phyloP scores from a whole-genome alignment of 306 rosid species.

The Spatholobus suberectus region DNA sequence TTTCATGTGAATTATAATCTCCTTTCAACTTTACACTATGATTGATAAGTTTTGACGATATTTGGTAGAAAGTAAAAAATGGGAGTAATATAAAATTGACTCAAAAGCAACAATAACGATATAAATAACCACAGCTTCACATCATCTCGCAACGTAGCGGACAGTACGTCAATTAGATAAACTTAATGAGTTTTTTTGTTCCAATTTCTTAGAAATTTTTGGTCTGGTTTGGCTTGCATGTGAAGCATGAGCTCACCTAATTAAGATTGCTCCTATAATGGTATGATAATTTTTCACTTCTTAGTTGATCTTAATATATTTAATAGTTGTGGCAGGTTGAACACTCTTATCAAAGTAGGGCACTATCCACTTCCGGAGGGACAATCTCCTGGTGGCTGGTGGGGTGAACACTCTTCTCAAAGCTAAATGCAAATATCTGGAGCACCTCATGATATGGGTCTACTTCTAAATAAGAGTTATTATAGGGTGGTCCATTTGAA shows the following conservation, averaged over 20 bases:
- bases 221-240: conserved; percentile 24
- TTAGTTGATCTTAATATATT: not conserved
- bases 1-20: not conserved
- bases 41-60: not conserved
- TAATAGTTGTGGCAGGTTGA: conserved; percentile 34
- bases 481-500: not conserved
- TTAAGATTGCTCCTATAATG: conserved; percentile 24
- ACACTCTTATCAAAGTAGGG: conserved; percentile 42
- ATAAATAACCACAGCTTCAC: not conserved
- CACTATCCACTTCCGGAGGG: conserved; percentile 13
- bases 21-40: not conserved
- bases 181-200: not conserved
- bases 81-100: not conserved
- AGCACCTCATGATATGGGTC: not conserved
- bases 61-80: not conserved
- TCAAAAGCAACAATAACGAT: not conserved
- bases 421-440: not conserved
- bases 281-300: not conserved
- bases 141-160: not conserved
- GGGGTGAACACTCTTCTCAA: conserved; percentile 22
- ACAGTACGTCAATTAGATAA: not conserved
- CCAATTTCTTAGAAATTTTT: not conserved
- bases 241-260: conserved; percentile 30
- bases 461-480: not conserved
- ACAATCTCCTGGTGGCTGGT: conserved; percentile 1